A percentile compares a stretch with the other conserved stretches of the same genome.
phyloP scores from a whole-genome alignment of 2,329 filamentous ascomycete genomes.

The Penicillium sp. region DNA sequence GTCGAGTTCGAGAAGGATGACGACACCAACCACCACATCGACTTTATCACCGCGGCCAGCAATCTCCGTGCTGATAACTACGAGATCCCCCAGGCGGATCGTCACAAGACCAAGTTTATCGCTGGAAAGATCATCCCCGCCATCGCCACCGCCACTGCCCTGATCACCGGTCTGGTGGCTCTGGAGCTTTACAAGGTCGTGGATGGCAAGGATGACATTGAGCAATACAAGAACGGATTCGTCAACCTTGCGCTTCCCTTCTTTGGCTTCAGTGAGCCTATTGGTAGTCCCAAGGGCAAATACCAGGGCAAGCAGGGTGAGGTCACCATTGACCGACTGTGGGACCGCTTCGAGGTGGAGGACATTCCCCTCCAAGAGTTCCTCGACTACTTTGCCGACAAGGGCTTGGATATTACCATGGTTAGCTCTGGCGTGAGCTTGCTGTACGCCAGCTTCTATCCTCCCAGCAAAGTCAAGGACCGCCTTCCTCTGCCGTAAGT shows the following conservation, averaged over 20 bases:
- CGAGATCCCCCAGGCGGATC: constrained; percentile 86
- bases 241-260: constrained; percentile 94
- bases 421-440: constrained; percentile 95
- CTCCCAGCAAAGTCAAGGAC: constrained; percentile 75
- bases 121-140: constrained; percentile 99
- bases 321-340: constrained; percentile 88
- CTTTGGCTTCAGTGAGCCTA: constrained; percentile 97
- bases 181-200: constrained; percentile 95
- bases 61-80: constrained; percentile 97
- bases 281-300: constrained; percentile 84
- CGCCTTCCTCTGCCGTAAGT: constrained; percentile 65
- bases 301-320: constrained; percentile 73
- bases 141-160: constrained; percentile 92
- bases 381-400: constrained; percentile 71
- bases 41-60: constrained; percentile 96
- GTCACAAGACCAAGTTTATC: constrained; percentile 99
- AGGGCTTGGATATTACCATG: constrained; percentile 82
- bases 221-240: constrained; percentile 99
- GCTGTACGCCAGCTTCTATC: constrained; percentile 90
- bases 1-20: constrained; percentile 99
- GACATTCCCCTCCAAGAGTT: constrained; percentile 83
- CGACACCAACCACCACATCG: constrained; percentile 95
- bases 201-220: constrained; percentile 91
- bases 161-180: constrained; percentile 89
- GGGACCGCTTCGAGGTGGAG: constrained; percentile 91